These are phyloP conservation scores for Brasenia schreberi DNA, from an alignment of 164 flowering plant genomes.

Conservation along the genomic window DNA sequence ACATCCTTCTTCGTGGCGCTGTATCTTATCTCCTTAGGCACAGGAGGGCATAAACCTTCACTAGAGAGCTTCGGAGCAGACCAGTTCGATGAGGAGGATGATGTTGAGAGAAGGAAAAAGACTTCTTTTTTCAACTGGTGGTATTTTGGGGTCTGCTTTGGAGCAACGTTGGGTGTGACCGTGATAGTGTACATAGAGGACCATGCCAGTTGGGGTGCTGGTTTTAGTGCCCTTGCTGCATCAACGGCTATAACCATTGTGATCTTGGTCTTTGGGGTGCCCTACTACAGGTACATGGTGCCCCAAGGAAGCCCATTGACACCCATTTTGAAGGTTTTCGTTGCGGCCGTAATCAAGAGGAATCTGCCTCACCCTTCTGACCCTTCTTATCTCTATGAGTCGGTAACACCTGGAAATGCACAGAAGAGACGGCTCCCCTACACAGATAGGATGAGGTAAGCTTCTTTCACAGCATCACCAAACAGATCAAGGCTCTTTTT, in stretches of 20 bases:
- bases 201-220: constrained; percentile 61
- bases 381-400: constrained; percentile 40
- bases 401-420: constrained; percentile 19
- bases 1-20: constrained; percentile 59
- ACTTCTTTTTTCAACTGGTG: constrained; percentile 98
- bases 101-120: constrained; percentile 55
- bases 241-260: constrained; percentile 44
- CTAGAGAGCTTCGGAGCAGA: constrained; percentile 97
- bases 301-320: constrained; percentile 74
- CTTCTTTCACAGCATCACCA: neutral
- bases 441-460: constrained; percentile 61
- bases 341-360: constrained; percentile 65
- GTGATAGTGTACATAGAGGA: constrained; percentile 72
- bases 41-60: constrained; percentile 88
- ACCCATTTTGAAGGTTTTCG: constrained; percentile 64
- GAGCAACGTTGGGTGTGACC: constrained; percentile 66
- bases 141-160: constrained; percentile 63
- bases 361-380: constrained; percentile 42
- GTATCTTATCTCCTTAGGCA: constrained; percentile 71
- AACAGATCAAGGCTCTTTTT: too few relatives aligned
- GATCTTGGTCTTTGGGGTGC: constrained; percentile 46
- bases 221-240: constrained; percentile 34
- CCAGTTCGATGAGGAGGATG: constrained; percentile 81
- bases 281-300: constrained; percentile 48
- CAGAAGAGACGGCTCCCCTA: constrained; percentile 44